These are phyloP conservation scores for Xanthoparmelia taractica DNA, from an alignment of 495 filamentous ascomycete species.

Conservation along the genomic window DNA sequence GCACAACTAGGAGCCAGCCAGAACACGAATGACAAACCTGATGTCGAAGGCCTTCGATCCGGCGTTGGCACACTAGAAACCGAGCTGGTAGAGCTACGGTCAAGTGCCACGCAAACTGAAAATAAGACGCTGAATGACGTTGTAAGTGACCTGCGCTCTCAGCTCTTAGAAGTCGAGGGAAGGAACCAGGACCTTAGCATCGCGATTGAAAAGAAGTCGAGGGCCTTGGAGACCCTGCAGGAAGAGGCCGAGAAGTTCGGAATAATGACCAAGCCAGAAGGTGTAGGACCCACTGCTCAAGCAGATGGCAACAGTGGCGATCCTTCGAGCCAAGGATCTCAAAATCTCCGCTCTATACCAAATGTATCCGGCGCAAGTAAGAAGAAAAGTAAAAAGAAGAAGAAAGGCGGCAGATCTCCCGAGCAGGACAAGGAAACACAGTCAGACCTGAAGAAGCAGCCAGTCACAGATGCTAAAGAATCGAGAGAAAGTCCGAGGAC, in stretches of 20 bases:
- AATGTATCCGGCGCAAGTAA: slow-evolving; percentile 36
- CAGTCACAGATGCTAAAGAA: slow-evolving; percentile 21
- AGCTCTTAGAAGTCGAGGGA: slow-evolving; percentile 44
- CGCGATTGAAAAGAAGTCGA: slow-evolving; percentile 32
- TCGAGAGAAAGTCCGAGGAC: slow-evolving; percentile 9
- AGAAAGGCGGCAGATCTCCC: slow-evolving; percentile 59
- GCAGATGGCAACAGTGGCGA: not conserved
- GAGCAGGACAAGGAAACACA: slow-evolving; percentile 5
- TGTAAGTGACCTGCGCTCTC: slow-evolving; percentile 43
- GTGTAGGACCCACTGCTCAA: not conserved
- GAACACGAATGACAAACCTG: slow-evolving; percentile 35
- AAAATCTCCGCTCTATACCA: not conserved
- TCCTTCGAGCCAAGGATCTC: not conserved
- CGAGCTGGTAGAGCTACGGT: slow-evolving; percentile 33
- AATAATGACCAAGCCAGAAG: slow-evolving; percentile 6
- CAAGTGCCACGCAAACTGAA: slow-evolving; percentile 41
- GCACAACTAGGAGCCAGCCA: slow-evolving; percentile 38
- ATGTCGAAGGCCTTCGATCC: slow-evolving; percentile 33
- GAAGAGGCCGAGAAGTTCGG: slow-evolving; percentile 17
- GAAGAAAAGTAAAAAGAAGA: slow-evolving; percentile 88
- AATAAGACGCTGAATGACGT: slow-evolving; percentile 48
- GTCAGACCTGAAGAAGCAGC: slow-evolving; percentile 36
- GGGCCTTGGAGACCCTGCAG: slow-evolving; percentile 4
- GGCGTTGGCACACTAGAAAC: slow-evolving; percentile 16
- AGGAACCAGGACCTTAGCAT: slow-evolving; percentile 38